A percentile compares a stretch with the other conserved stretches of the same genome.
These are phyloP conservation scores for Vigna nakashimae DNA, from an alignment of 306 rosid species.

Conservation along the genomic window DNA sequence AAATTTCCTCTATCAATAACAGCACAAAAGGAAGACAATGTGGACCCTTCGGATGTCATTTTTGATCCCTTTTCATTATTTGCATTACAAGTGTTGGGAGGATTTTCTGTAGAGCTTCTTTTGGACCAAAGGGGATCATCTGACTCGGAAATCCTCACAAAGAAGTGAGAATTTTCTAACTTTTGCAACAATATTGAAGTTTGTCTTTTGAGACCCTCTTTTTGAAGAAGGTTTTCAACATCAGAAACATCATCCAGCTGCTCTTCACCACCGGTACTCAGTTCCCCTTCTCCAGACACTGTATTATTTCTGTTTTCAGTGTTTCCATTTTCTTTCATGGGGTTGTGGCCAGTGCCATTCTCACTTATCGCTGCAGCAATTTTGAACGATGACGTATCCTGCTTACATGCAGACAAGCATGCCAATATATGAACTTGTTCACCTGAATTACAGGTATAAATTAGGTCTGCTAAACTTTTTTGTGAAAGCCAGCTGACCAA, in stretches of 20 bases:
- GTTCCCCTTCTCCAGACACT: constrained; percentile 50
- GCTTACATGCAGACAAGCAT: constrained; percentile 89
- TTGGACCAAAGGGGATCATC: constrained; percentile 84
- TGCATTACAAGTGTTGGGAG: constrained; percentile 47
- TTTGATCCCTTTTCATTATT: constrained; percentile 44
- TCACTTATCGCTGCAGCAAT: constrained; percentile 73
- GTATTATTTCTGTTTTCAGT: constrained; percentile 51
- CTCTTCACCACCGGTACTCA: constrained; percentile 55
- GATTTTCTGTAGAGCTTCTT: constrained; percentile 46
- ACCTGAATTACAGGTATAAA: constrained; percentile 67
- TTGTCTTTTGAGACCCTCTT: constrained; percentile 73
- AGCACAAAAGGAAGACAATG: constrained; percentile 55
- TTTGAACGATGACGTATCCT: constrained; percentile 84
- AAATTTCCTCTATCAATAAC: constrained; percentile 83
- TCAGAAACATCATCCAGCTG: constrained; percentile 54
- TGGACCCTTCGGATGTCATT: constrained; percentile 49
- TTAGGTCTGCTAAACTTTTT: constrained; percentile 56
- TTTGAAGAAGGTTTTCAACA: constrained; percentile 69
- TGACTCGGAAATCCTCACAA: constrained; percentile 88
- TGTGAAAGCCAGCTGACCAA: constrained; percentile 49
- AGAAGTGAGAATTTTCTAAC: constrained; percentile 88
- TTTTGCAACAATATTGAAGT: constrained; percentile 70
- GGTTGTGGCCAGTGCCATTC: constrained; percentile 65
- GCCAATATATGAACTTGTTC: constrained; percentile 94
- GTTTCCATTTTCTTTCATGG: constrained; percentile 62